Percentiles rank a stretch among this genome's conserved stretches.
Conservation (phyloP, 176 grass and related monocot genomes). For the Puya raimondii region DNA sequence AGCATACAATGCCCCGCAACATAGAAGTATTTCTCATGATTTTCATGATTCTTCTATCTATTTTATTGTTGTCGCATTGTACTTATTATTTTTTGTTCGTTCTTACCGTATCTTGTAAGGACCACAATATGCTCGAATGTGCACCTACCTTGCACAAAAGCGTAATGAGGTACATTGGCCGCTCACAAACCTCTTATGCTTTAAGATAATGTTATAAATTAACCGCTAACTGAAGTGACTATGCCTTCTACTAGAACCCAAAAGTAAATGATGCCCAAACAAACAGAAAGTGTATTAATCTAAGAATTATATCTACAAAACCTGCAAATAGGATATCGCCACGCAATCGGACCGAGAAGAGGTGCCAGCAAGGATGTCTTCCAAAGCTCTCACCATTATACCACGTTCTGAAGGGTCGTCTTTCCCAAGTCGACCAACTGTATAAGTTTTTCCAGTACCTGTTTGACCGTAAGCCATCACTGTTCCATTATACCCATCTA, state of each 20-base stretch:
- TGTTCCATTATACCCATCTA: conserved; percentile 98
- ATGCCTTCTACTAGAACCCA: not conserved
- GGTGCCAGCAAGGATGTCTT: conserved; percentile 61
- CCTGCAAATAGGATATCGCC: conserved; percentile 83
- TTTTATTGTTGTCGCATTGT: too few species aligned
- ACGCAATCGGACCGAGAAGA: conserved; percentile 44
- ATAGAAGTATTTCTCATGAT: too few species aligned
- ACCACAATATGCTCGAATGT: too few species aligned
- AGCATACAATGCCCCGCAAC: too few species aligned
- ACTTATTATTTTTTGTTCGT: too few species aligned
- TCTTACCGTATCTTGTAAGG: too few species aligned
- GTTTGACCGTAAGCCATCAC: conserved; percentile 99
- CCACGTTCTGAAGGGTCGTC: conserved; percentile 77
- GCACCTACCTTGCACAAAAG: too few species aligned
- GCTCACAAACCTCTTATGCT: too few species aligned
- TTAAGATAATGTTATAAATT: not conserved
- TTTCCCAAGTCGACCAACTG: conserved; percentile 77
- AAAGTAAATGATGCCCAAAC: not conserved
- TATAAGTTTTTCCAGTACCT: conserved; percentile 98
- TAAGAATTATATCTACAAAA: conserved; percentile 15
- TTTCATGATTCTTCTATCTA: too few species aligned
- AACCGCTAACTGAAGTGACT: not conserved
- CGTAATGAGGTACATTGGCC: too few species aligned
- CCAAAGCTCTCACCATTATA: conserved; percentile 95
- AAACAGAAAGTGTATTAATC: not conserved